Conservation (phyloP, 2,329 filamentous ascomycete species). For the Nigrospora sphaerica region DNA sequence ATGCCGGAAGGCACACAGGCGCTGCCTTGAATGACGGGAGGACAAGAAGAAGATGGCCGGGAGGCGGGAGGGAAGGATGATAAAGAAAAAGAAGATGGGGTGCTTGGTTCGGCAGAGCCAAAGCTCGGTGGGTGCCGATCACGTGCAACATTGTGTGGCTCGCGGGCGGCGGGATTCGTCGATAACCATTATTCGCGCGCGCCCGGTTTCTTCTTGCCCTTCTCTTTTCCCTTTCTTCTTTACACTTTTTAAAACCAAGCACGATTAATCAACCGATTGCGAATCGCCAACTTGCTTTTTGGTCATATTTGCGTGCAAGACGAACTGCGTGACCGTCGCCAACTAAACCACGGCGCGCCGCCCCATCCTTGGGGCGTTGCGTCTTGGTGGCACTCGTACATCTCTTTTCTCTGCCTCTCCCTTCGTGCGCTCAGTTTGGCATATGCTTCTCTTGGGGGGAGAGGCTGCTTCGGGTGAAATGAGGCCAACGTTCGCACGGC, state of each 20-base stretch:
- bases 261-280: conserved; percentile 56
- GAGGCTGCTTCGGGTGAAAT: no score
- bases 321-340: conserved; percentile 25
- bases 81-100: no score
- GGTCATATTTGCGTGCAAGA: conserved; percentile 59
- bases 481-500: no score
- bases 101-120: no score
- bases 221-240: conserved; percentile 19
- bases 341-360: conserved; percentile 11
- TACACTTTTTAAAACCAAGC: conserved; percentile 38
- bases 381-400: conserved; percentile 21
- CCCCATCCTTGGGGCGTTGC: conserved; percentile 14
- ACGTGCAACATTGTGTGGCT: no score
- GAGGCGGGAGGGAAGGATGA: no score
- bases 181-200: no score
- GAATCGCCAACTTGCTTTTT: conserved; percentile 40
- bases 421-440: not conserved
- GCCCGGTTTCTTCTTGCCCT: conserved; percentile 6
- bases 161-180: no score
- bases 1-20: no score
- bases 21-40: no score
- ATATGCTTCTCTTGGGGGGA: not conserved
- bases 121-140: no score
- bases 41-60: no score
- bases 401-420: not conserved